phyloP scores from a whole-genome alignment of 1,139 yeast genomes.

The Lodderomyces elongisporus region DNA sequence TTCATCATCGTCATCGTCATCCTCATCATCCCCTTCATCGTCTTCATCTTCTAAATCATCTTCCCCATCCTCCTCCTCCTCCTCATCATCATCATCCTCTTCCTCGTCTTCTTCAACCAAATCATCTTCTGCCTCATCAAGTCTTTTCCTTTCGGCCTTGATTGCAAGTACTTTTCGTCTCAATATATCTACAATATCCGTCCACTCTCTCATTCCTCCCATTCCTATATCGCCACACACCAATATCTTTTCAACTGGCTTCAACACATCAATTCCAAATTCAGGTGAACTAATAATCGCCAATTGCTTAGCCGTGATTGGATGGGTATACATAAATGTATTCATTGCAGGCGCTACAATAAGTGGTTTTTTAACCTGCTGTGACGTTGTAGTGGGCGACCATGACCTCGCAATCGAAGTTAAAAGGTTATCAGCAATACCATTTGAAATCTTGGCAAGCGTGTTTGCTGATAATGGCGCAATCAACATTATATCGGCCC shows the following conservation, averaged over 20 bases:
- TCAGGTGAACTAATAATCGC: conserved; percentile 43
- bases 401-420: conserved; percentile 85
- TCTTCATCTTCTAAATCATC: conserved; percentile 29
- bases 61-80: conserved; percentile 23
- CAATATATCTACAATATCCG: conserved; percentile 78
- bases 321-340: conserved; percentile 92
- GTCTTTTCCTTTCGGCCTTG: conserved; percentile 24
- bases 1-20: conserved; percentile 12
- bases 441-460: conserved; percentile 83
- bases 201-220: conserved; percentile 99
- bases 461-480: conserved; percentile 96
- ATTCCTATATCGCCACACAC: conserved; percentile 95
- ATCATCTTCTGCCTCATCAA: conserved; percentile 29
- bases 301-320: conserved; percentile 83
- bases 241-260: conserved; percentile 89
- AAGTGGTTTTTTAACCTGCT: conserved; percentile 56
- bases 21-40: conserved; percentile 20
- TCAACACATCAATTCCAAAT: conserved; percentile 66
- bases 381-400: conserved; percentile 59
- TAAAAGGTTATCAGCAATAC: conserved; percentile 82
- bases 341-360: conserved; percentile 97
- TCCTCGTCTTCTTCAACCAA: conserved; percentile 37
- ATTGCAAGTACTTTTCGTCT: conserved; percentile 47
- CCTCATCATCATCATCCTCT: conserved; percentile 30
- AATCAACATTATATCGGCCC: conserved; percentile 91